Percentiles rank a stretch among this genome's conserved stretches.
Evolutionary conservation across 1,284 basidiomycete genomes (phyloP).

Genomic region (Cystobasidium slooffiae): DNA sequence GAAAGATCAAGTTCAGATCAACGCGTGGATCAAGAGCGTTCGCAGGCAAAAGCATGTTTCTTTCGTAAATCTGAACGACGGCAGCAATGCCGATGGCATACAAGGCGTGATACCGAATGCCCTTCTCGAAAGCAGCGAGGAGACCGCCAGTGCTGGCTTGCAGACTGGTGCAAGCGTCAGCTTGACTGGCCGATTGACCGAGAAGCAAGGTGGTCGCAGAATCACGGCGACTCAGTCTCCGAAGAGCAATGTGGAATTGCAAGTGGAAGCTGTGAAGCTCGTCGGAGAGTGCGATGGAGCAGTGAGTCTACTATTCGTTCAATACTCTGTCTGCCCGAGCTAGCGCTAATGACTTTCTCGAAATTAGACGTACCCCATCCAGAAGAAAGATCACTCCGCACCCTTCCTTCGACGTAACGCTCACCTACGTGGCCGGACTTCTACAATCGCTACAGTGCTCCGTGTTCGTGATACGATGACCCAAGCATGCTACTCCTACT

Average conservation of each 20-base stretch:
- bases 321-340: too few relatives aligned
- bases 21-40: slow-evolving; percentile 83
- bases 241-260: slow-evolving; percentile 64
- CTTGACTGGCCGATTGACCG: slow-evolving; percentile 64
- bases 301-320: too few relatives aligned
- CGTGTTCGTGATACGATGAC: slow-evolving; percentile 66
- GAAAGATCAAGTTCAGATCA: slow-evolving; percentile 48
- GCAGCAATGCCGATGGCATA: slow-evolving; percentile 68
- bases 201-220: slow-evolving; percentile 72
- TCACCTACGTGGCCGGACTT: slow-evolving; percentile 80
- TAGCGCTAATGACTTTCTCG: neutral
- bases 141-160: slow-evolving; percentile 32
- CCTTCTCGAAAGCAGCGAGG: slow-evolving; percentile 53
- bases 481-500: slow-evolving; percentile 37
- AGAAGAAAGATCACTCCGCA: slow-evolving; percentile 75
- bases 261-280: slow-evolving; percentile 68
- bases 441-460: slow-evolving; percentile 71
- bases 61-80: slow-evolving; percentile 82
- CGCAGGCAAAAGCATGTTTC: slow-evolving; percentile 82
- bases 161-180: slow-evolving; percentile 48
- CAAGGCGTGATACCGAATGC: slow-evolving; percentile 74
- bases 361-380: slow-evolving; percentile 76
- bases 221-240: slow-evolving; percentile 54
- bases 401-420: slow-evolving; percentile 80
- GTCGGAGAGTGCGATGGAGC: slow-evolving; percentile 70